phyloP scores from a whole-genome alignment of 2,329 filamentous ascomycete genomes.

The Rhynchosporium graminicola region DNA sequence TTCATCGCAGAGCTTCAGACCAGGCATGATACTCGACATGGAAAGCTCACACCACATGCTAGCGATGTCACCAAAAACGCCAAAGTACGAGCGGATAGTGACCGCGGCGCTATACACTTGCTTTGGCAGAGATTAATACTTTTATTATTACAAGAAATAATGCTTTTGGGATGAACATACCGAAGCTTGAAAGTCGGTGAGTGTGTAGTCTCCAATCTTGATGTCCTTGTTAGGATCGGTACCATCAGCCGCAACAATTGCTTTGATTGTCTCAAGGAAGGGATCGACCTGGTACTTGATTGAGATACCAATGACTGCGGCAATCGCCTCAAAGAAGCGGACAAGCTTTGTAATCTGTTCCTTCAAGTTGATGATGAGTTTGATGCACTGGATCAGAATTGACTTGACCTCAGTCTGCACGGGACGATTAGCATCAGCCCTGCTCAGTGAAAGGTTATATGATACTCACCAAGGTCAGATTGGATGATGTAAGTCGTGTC shows the following conservation, averaged over 20 bases:
- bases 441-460: background rate
- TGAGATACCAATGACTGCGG: background rate
- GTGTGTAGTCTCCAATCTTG: background rate
- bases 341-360: background rate
- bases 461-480: background rate
- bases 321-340: background rate
- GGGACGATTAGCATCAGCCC: background rate
- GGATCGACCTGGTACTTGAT: background rate
- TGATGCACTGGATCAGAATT: background rate
- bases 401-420: background rate
- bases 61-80: background rate
- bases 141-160: background rate
- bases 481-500: background rate
- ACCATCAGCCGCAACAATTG: background rate
- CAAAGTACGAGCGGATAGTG: background rate
- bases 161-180: background rate
- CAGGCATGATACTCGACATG: background rate
- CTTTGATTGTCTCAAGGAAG: background rate
- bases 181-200: background rate
- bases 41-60: background rate
- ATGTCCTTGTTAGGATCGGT: background rate
- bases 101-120: background rate
- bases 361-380: background rate
- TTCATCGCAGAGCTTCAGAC: background rate
- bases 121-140: background rate